Conservation (phyloP, 1,284 basidiomycete genomes). For the Afroboletus lepidellus region DNA sequence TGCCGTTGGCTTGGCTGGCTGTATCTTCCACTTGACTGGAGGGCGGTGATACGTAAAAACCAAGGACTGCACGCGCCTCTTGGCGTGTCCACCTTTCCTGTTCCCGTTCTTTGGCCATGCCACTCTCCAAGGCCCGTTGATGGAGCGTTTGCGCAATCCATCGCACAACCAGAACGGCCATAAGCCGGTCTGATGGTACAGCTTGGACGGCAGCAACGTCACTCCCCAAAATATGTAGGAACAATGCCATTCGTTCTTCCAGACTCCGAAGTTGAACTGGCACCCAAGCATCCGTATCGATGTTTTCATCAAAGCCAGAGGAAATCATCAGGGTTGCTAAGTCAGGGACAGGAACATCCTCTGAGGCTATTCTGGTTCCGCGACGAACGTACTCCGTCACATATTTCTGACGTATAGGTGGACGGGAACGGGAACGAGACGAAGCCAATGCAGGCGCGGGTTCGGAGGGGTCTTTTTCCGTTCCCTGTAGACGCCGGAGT, state of each 20-base stretch:
- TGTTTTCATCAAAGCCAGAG: conserved; percentile 32
- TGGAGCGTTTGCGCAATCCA: conserved; percentile 57
- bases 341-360: conserved; percentile 52
- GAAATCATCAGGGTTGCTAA: conserved; percentile 47
- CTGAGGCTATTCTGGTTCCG: conserved; percentile 62
- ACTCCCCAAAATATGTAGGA: conserved; percentile 60
- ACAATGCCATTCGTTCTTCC: conserved; percentile 52
- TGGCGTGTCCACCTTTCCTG: conserved; percentile 66
- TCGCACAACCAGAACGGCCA: conserved; percentile 55
- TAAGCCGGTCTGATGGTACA: conserved; percentile 45
- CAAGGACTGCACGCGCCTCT: conserved; percentile 67
- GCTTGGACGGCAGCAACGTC: conserved; percentile 47
- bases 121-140: conserved; percentile 46
- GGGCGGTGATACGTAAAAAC: conserved; percentile 27
- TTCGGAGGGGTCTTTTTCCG: conserved; percentile 18
- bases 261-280: conserved; percentile 48
- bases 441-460: conserved; percentile 33
- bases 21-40: conserved; percentile 4
- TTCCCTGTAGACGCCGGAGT: conserved; percentile 53
- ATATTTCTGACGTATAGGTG: conserved; percentile 34
- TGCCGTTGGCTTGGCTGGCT: conserved; percentile 17
- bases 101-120: conserved; percentile 50
- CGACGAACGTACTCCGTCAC: conserved; percentile 73
- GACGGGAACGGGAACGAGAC: conserved; percentile 31
- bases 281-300: conserved; percentile 29